Conservation (phyloP, 345 rosid species). For the Physaria fendleri region DNA sequence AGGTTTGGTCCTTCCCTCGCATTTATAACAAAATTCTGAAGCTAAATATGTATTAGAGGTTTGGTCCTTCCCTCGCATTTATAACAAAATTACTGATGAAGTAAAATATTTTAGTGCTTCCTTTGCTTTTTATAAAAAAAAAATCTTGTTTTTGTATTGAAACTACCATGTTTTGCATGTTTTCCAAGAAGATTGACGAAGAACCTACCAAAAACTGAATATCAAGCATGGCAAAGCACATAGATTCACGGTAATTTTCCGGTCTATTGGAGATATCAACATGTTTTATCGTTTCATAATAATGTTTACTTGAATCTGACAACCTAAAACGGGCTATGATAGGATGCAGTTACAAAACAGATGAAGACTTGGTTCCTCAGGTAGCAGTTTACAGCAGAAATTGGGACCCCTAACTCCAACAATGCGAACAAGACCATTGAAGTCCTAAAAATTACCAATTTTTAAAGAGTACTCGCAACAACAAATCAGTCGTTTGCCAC, state of each 20-base stretch:
- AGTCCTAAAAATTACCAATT: neutral
- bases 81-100: neutral
- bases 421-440: neutral
- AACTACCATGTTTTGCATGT: neutral
- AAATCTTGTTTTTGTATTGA: constrained; percentile 13
- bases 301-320: neutral
- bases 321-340: neutral
- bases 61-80: neutral
- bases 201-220: constrained; percentile 8
- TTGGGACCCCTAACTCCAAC: neutral
- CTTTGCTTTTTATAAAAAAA: neutral
- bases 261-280: neutral
- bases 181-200: constrained; percentile 12
- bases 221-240: constrained; percentile 8
- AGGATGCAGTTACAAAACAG: neutral
- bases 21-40: constrained; percentile 44
- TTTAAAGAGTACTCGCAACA: neutral
- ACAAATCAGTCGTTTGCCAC: neutral
- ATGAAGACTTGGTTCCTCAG: constrained; percentile 11
- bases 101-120: neutral
- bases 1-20: constrained; percentile 34
- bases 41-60: constrained; percentile 67
- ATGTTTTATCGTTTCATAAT: neutral
- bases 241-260: constrained; percentile 1
- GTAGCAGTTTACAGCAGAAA: neutral